Evolutionary conservation across 1,284 basidiomycete species (phyloP), one percentile per base, ranked within the genome.

Genomic region (Polyporus tsugae): DNA sequence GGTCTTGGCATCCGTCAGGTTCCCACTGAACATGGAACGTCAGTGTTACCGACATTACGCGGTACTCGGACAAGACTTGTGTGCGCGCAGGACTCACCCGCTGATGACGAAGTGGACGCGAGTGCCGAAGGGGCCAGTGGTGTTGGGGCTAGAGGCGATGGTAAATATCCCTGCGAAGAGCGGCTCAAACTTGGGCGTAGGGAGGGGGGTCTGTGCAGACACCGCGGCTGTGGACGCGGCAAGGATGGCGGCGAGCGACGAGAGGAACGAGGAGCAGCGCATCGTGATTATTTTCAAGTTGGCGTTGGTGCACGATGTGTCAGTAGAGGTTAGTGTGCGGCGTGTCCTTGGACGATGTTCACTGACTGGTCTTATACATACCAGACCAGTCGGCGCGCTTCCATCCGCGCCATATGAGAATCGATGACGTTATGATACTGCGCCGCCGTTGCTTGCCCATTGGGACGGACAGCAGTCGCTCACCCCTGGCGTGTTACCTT

Each of bases 1-100:
- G 6, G 57, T 58, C n/a, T 38, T 58, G 15, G 57, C 57, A 19
- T 58, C 57, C 57, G 57, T 38, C 19, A 58, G 33, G 57, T 38
- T 58, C 19, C 57, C 57, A 11, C 57, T 58, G 57, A 13, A 39
- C 25, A 35, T 4, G 36, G 9, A 22, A 10, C 35, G n/a, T 38
- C 57, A 38, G 13, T 17, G 38, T 19, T 22, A n/a, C 29, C 29
- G 29, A 29, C 29, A 29, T 29, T 29, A 29, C 29, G 29, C 17
- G 57, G 11, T 25, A 22, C 17, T n/a, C n/a, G n/a, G n/a, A 22
- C 9, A 6, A 1, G 15, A 6, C 5, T 22, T 7, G 36, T n/a
- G 36, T 5, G 10, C n/a, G 36, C 17, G 10, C n/a, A 38, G n/a
- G 36, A 38, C 57, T 58, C n/a, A 58, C 57, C 35, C 57, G n/a